Conservation (phyloP, 768 basidiomycete species). For the Tylopilus sp. region DNA sequence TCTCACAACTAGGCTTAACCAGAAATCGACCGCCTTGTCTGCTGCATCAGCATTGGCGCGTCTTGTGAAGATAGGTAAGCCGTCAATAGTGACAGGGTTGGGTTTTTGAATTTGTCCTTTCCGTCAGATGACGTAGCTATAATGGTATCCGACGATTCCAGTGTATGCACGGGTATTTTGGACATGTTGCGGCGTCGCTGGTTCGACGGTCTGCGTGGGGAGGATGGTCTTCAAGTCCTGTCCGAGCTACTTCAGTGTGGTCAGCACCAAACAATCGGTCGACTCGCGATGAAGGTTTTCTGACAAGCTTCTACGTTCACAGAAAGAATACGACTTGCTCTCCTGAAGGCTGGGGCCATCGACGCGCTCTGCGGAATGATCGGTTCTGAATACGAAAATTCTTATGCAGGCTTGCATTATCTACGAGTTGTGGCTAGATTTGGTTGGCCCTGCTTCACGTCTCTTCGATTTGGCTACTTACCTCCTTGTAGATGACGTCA, state of each 20-base stretch:
- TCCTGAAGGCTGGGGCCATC: conserved; percentile 16
- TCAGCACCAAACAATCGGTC: conserved; percentile 1
- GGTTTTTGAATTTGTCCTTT: background rate
- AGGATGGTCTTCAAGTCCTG: conserved; percentile 24
- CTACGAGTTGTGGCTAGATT: conserved; percentile 18
- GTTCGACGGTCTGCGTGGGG: conserved; percentile 28
- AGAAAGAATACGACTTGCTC: conserved; percentile 15
- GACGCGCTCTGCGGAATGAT: conserved; percentile 16
- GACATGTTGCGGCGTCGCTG: conserved; percentile 24
- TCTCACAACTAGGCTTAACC: conserved; percentile 16
- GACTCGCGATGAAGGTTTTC: background rate
- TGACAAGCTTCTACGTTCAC: background rate
- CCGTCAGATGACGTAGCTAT: conserved; percentile 16
- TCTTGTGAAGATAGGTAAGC: conserved; percentile 21
- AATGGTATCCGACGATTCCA: conserved; percentile 2
- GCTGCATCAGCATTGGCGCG: conserved; percentile 19
- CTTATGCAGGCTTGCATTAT: conserved; percentile 23
- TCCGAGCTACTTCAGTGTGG: conserved; percentile 18
- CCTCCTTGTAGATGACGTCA: conserved; percentile 1
- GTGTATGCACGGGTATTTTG: conserved; percentile 8
- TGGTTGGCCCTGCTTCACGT: conserved; percentile 7
- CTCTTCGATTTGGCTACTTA: background rate
- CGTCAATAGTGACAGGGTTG: background rate
- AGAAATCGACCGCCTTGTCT: conserved; percentile 16
- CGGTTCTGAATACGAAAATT: background rate